Conservation (phyloP, 768 basidiomycete genomes). For the Lentinula sp. region DNA sequence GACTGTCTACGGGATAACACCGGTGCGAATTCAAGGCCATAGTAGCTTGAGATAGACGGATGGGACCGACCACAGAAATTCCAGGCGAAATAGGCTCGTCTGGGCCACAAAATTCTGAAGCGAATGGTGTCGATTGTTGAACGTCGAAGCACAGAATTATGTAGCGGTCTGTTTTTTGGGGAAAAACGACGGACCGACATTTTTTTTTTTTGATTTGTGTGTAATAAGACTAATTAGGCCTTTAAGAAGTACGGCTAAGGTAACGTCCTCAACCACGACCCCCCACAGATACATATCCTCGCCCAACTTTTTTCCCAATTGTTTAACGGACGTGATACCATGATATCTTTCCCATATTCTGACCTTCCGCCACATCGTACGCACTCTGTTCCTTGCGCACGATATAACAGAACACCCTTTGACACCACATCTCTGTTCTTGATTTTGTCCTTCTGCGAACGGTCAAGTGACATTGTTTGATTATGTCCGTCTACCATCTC, state of each 20-base stretch:
- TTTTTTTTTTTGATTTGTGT: too few species aligned
- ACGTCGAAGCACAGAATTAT: not conserved
- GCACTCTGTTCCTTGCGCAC: slow-evolving; percentile 37
- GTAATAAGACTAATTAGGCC: too few species aligned
- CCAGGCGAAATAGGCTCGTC: not conserved
- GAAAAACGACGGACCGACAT: not conserved
- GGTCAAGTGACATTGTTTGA: slow-evolving; percentile 31
- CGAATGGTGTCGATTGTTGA: not conserved
- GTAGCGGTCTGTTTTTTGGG: too few species aligned
- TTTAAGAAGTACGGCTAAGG: not conserved
- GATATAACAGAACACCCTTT: slow-evolving; percentile 45
- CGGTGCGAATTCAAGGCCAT: not conserved
- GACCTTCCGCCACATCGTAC: slow-evolving; percentile 60
- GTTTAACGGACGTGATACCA: slow-evolving; percentile 31
- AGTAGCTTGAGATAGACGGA: not conserved
- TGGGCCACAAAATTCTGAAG: not conserved
- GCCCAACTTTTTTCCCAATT: slow-evolving; percentile 63
- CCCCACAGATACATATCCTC: slow-evolving; percentile 65
- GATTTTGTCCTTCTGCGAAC: slow-evolving; percentile 21
- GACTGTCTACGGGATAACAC: not conserved
- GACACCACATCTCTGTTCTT: slow-evolving; percentile 62
- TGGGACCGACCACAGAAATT: not conserved
- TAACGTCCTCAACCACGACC: slow-evolving; percentile 43
- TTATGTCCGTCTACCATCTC: slow-evolving; percentile 63
- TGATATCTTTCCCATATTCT: slow-evolving; percentile 30